A percentile compares a stretch with the other conserved stretches of the same genome.
These are phyloP conservation scores for Davidsoniella virescens DNA, from an alignment of 2,329 filamentous ascomycete genomes.

Conservation along the genomic window DNA sequence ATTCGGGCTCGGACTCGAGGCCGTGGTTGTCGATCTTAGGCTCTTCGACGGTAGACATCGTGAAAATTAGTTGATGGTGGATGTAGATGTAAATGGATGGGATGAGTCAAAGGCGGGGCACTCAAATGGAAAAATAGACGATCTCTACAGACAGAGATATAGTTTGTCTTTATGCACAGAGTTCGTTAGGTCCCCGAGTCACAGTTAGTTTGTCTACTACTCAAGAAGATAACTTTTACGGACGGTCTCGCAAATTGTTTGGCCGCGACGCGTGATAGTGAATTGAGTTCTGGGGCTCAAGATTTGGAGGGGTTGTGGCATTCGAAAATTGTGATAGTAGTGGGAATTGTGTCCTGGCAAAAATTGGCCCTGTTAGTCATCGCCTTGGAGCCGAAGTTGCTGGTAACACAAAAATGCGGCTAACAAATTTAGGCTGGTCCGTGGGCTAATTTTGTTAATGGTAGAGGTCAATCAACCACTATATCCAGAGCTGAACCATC, in stretches of 20 bases:
- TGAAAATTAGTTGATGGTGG: slow-evolving; percentile 12
- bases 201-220: too few relatives aligned
- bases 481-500: too few relatives aligned
- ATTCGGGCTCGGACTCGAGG: slow-evolving; percentile 40
- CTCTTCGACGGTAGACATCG: slow-evolving; percentile 37
- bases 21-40: slow-evolving; percentile 59
- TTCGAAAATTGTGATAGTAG: slow-evolving; percentile 11
- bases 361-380: slow-evolving; percentile 12
- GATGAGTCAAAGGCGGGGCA: slow-evolving; percentile 13
- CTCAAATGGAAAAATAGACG: slow-evolving; percentile 2
- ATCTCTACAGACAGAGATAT: slow-evolving; percentile 1
- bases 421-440: slow-evolving; percentile 1
- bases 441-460: not conserved
- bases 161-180: not conserved
- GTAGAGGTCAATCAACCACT: too few relatives aligned
- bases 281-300: not conserved
- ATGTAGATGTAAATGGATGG: slow-evolving; percentile 3
- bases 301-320: slow-evolving; percentile 10
- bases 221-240: not conserved
- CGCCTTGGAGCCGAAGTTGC: not conserved
- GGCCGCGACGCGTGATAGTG: slow-evolving; percentile 8
- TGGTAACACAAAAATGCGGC: not conserved
- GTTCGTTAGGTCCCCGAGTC: too few relatives aligned
- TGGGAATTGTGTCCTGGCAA: slow-evolving; percentile 11
- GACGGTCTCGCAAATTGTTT: not conserved